Evolutionary conservation across 2,329 filamentous ascomycete species (phyloP).

Genomic region (Fusarium sp.): DNA sequence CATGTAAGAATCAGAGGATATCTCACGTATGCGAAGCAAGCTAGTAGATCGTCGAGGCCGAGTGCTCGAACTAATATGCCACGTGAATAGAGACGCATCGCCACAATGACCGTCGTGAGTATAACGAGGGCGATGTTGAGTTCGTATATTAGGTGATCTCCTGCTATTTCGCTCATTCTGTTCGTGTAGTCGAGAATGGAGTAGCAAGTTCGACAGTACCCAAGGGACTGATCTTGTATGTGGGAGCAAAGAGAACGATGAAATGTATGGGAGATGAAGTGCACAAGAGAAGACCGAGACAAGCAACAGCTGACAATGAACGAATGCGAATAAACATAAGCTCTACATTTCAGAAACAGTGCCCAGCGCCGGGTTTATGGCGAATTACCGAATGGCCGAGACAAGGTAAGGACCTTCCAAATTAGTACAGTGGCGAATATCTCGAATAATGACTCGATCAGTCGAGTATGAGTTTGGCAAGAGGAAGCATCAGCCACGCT

Average conservation of each 20-base stretch:
- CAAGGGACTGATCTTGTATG: background rate
- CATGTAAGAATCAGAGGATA: background rate
- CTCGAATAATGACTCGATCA: background rate
- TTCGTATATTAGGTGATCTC: background rate
- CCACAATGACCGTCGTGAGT: background rate
- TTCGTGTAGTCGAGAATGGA: background rate
- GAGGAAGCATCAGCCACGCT: background rate
- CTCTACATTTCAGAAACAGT: background rate
- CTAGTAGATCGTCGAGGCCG: background rate
- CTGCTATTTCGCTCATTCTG: background rate
- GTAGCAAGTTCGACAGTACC: background rate
- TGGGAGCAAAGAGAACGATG: background rate
- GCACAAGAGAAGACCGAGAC: background rate
- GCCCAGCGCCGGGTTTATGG: background rate
- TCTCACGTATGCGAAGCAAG: background rate
- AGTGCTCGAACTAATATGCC: background rate
- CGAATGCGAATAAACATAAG: background rate
- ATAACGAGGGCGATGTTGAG: background rate
- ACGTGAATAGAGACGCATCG: background rate
- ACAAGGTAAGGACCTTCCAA: background rate
- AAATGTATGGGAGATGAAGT: background rate
- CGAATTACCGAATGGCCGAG: background rate
- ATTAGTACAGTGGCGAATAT: background rate
- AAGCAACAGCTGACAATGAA: background rate
- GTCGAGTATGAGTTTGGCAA: background rate